These are phyloP conservation scores for Sanguinoderma infundibulare DNA, from an alignment of 1,284 basidiomycete genomes.

Conservation along the genomic window DNA sequence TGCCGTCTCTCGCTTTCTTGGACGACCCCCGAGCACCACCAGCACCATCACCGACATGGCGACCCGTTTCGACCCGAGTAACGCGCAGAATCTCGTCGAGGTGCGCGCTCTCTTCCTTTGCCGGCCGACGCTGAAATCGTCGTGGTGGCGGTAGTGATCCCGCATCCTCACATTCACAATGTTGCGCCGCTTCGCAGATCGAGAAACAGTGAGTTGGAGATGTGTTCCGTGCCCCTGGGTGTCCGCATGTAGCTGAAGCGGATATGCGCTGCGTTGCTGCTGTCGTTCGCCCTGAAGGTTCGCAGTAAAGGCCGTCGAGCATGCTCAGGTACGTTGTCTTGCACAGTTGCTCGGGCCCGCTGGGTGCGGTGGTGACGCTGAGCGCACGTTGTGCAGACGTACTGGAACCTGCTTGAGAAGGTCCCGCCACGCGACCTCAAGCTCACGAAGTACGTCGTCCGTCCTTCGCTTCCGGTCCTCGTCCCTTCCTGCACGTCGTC, in stretches of 20 bases:
- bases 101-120: constrained; percentile 43
- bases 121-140: neutral
- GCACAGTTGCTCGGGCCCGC: neutral
- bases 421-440: constrained; percentile 78
- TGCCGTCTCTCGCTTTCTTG: neutral
- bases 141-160: neutral
- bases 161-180: neutral
- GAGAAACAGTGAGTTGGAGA: constrained; percentile 85
- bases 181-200: constrained; percentile 59
- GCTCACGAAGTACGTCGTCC: constrained; percentile 73
- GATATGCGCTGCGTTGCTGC: neutral
- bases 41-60: constrained; percentile 48
- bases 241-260: neutral
- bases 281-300: constrained; percentile 50
- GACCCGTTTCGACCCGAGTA: constrained; percentile 79
- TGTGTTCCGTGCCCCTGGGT: neutral
- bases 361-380: neutral
- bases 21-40: no score
- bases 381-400: constrained; percentile 63
- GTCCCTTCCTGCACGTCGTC: neutral
- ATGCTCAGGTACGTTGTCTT: constrained; percentile 73
- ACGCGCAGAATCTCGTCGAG: constrained; percentile 88
- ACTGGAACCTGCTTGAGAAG: constrained; percentile 93
- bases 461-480: constrained; percentile 26
- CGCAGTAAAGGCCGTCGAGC: constrained; percentile 96